Evolutionary conservation across 2,329 filamentous ascomycete genomes (phyloP).

Genomic region (Exophiala mesophila): DNA sequence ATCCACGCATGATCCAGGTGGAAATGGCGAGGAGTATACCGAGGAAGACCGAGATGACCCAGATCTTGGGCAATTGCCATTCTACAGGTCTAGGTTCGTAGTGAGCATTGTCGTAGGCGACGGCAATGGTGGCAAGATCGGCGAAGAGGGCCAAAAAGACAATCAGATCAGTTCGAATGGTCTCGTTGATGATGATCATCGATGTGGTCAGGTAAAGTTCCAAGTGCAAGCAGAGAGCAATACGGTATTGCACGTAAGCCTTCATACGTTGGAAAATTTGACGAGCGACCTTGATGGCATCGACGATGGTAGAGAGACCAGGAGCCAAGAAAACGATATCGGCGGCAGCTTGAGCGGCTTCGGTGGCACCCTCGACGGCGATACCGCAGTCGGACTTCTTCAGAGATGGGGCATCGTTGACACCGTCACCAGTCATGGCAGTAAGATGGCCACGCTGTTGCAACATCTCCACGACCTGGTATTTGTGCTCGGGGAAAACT

Average conservation of each 20-base stretch:
- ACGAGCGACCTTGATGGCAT: conserved; percentile 68
- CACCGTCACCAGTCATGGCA: conserved; percentile 73
- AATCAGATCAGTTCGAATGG: conserved; percentile 65
- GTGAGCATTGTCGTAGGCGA: conserved; percentile 75
- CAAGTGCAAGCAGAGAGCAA: conserved; percentile 67
- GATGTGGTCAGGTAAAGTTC: conserved; percentile 73
- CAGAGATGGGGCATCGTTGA: conserved; percentile 68
- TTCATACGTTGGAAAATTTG: conserved; percentile 77
- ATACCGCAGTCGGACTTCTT: conserved; percentile 74
- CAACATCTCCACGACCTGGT: conserved; percentile 70
- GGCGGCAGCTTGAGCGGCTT: conserved; percentile 66
- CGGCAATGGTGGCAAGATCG: conserved; percentile 72
- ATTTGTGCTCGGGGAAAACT: conserved; percentile 72
- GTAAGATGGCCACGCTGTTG: conserved; percentile 68
- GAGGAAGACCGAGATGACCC: conserved; percentile 67
- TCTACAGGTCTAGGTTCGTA: conserved; percentile 70
- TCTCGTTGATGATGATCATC: conserved; percentile 77
- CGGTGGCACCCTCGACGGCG: conserved; percentile 66
- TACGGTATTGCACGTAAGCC: conserved; percentile 72
- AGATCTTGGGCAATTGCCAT: conserved; percentile 78
- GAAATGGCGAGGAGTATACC: conserved; percentile 63
- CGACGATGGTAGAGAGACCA: conserved; percentile 65
- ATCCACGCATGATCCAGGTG: conserved; percentile 69
- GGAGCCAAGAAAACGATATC: conserved; percentile 72
- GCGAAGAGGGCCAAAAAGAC: conserved; percentile 77